phyloP scores from a whole-genome alignment of 2,329 filamentous ascomycete species.

The Colletotrichum paranaense region DNA sequence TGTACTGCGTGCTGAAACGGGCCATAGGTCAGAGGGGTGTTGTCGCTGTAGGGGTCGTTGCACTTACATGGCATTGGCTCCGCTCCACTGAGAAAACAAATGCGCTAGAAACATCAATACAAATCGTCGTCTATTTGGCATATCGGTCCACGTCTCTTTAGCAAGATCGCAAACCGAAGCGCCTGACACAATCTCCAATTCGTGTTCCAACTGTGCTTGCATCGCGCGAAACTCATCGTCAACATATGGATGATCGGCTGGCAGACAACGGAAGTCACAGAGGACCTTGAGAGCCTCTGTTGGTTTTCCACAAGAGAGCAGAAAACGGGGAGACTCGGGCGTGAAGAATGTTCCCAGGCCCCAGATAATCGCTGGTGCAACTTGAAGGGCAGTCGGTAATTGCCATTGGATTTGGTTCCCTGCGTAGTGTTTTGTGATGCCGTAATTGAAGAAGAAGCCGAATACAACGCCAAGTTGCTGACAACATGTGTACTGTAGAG shows the following conservation, averaged over 20 bases:
- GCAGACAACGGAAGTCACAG: slow-evolving; percentile 39
- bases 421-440: slow-evolving; percentile 44
- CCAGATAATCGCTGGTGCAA: slow-evolving; percentile 41
- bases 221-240: slow-evolving; percentile 43
- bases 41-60: too few species aligned
- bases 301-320: slow-evolving; percentile 39
- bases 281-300: slow-evolving; percentile 37
- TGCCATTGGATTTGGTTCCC: slow-evolving; percentile 41
- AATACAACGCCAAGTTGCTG: slow-evolving; percentile 47
- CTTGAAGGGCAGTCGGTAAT: slow-evolving; percentile 42
- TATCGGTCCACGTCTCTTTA: slow-evolving; percentile 46
- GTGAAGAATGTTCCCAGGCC: slow-evolving; percentile 41
- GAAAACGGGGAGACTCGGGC: slow-evolving; percentile 41
- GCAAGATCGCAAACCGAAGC: slow-evolving; percentile 43
- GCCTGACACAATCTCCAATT: slow-evolving; percentile 47
- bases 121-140: slow-evolving; percentile 43
- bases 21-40: too few species aligned
- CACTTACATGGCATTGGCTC: slow-evolving; percentile 41
- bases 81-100: slow-evolving; percentile 43
- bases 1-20: slow-evolving; percentile 39
- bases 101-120: slow-evolving; percentile 45
- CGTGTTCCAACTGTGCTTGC: slow-evolving; percentile 45
- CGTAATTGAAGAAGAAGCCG: slow-evolving; percentile 50
- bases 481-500: slow-evolving; percentile 46
- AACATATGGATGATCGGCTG: slow-evolving; percentile 43